A percentile compares a stretch with the other conserved stretches of the same genome.
phyloP scores from a whole-genome alignment of 2,329 filamentous ascomycete species.

The Peltaster fructicola region DNA sequence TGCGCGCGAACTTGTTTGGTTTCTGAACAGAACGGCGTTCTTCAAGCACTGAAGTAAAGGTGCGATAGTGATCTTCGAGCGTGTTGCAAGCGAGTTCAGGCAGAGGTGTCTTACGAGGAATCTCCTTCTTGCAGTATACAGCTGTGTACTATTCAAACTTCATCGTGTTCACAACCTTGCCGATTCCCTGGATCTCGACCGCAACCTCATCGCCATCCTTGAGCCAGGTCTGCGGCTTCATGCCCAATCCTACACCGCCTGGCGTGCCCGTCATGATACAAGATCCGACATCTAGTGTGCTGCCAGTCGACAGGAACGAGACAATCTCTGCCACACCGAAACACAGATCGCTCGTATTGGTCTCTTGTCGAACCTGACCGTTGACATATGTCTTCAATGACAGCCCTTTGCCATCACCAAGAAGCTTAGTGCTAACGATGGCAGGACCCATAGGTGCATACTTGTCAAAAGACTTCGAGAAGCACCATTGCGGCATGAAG shows the following conservation, averaged over 20 bases:
- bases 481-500: constrained; percentile 39
- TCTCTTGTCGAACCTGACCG: constrained; percentile 29
- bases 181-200: constrained; percentile 18
- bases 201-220: constrained; percentile 19
- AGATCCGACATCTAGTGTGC: constrained; percentile 29
- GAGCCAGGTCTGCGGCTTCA: constrained; percentile 17
- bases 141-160: constrained; percentile 17
- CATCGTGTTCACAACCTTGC: constrained; percentile 17
- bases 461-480: constrained; percentile 42
- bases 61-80: too few relatives aligned
- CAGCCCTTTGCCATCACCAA: constrained; percentile 28
- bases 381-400: constrained; percentile 31
- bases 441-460: constrained; percentile 37
- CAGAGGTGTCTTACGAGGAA: too few relatives aligned
- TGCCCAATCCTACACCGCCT: constrained; percentile 18
- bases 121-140: too few relatives aligned
- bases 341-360: constrained; percentile 24
- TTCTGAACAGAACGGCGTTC: too few relatives aligned
- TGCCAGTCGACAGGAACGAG: constrained; percentile 18
- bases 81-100: too few relatives aligned
- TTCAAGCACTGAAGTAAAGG: too few relatives aligned
- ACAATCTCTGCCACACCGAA: constrained; percentile 25
- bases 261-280: constrained; percentile 35
- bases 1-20: too few relatives aligned
- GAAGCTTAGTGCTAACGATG: constrained; percentile 26